Percentiles rank a stretch among this genome's conserved stretches.
phyloP scores from a whole-genome alignment of 2,329 filamentous ascomycete species.

The Alternaria atra region DNA sequence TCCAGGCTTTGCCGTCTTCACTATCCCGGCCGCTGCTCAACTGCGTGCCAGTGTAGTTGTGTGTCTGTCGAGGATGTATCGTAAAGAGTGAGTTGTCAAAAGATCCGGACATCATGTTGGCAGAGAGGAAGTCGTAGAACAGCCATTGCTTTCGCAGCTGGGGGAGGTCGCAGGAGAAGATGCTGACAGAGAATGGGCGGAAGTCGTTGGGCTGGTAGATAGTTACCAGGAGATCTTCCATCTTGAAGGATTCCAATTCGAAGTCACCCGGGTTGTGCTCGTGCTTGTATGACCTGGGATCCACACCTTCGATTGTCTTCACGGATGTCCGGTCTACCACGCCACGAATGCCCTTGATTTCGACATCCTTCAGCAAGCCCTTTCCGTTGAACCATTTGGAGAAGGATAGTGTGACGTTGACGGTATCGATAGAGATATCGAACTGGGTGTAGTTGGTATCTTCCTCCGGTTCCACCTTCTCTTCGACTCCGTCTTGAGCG shows the following conservation, averaged over 20 bases:
- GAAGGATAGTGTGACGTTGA: conserved; percentile 96
- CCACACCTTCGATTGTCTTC: conserved; percentile 73
- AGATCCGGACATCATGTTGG: conserved; percentile 94
- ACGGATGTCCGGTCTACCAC: conserved; percentile 91
- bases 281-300: conserved; percentile 88
- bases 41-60: conserved; percentile 75
- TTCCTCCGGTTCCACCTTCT: conserved; percentile 67
- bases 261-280: conserved; percentile 92
- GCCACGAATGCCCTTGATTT: conserved; percentile 91
- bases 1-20: conserved; percentile 79
- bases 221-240: conserved; percentile 91
- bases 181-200: conserved; percentile 93
- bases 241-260: conserved; percentile 94
- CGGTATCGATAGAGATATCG: conserved; percentile 90
- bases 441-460: conserved; percentile 99
- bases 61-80: conserved; percentile 91
- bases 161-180: conserved; percentile 93
- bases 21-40: conserved; percentile 65
- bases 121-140: conserved; percentile 96
- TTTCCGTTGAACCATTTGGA: conserved; percentile 99
- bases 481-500: conserved; percentile 35
- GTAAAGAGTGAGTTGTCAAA: conserved; percentile 97
- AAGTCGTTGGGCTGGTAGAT: conserved; percentile 90
- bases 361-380: conserved; percentile 87
- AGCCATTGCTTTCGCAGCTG: conserved; percentile 95